phyloP scores from a whole-genome alignment of 495 filamentous ascomycete species.

The Cladorrhinum samala region DNA sequence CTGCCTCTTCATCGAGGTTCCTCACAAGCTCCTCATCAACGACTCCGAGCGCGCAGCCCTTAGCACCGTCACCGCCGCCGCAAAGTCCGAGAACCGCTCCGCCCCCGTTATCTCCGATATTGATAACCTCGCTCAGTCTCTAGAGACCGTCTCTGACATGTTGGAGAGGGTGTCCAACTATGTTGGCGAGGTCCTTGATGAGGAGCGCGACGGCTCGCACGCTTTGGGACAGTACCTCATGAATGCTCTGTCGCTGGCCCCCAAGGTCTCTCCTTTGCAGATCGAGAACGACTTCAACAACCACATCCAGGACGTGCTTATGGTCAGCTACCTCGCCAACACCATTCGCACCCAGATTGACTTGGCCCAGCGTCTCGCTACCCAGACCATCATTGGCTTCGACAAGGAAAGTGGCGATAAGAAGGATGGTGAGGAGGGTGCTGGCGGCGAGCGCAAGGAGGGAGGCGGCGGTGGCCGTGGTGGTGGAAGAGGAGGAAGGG shows the following conservation, averaged over 20 bases:
- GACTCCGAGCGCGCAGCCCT: constrained; percentile 89
- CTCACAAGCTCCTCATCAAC: constrained; percentile 78
- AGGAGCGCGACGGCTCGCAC: constrained; percentile 60
- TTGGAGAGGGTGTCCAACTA: constrained; percentile 85
- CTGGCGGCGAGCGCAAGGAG: constrained; percentile 12
- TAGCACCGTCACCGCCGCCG: constrained; percentile 75
- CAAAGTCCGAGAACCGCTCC: constrained; percentile 67
- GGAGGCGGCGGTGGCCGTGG: constrained; percentile 28
- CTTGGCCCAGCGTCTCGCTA: constrained; percentile 87
- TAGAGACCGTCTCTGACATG: constrained; percentile 80
- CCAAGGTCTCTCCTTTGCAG: constrained; percentile 82
- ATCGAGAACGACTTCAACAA: constrained; percentile 99
- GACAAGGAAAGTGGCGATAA: constrained; percentile 43
- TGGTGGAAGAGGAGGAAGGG: constrained; percentile 33
- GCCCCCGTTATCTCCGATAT: constrained; percentile 75
- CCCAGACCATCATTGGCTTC: constrained; percentile 65
- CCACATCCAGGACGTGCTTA: constrained; percentile 96
- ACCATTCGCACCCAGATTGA: constrained; percentile 99
- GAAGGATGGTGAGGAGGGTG: constrained; percentile 35
- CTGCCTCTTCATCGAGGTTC: constrained; percentile 93
- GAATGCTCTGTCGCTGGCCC: constrained; percentile 82
- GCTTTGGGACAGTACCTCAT: constrained; percentile 92
- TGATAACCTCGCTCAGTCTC: constrained; percentile 72
- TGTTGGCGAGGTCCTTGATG: constrained; percentile 70
- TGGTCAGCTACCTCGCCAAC: constrained; percentile 95